Conservation (phyloP, 495 filamentous ascomycete species). For the Podospora australis region DNA sequence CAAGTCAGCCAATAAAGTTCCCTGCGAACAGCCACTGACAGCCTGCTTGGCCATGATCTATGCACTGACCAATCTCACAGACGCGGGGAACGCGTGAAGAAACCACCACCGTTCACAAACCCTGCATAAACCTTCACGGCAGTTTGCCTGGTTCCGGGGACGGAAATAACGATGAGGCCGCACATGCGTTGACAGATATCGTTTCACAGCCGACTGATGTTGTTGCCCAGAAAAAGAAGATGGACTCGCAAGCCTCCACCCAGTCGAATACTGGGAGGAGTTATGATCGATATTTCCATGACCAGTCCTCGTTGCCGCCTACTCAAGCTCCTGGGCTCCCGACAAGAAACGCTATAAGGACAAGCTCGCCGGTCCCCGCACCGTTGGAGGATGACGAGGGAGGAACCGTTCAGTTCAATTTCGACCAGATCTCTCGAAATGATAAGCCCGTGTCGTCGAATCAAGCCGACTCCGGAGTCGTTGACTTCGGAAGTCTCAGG, state of each 20-base stretch:
- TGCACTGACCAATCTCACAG: slow-evolving; percentile 23
- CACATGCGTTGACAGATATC: neutral
- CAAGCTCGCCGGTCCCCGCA: slow-evolving; percentile 16
- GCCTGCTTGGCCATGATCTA: slow-evolving; percentile 10
- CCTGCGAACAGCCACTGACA: slow-evolving; percentile 7
- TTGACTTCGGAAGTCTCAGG: slow-evolving; percentile 15
- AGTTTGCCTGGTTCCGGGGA: neutral
- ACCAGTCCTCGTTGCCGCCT: slow-evolving; percentile 7
- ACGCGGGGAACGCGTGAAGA: slow-evolving; percentile 16
- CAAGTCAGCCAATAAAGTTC: neutral
- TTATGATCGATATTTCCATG: slow-evolving; percentile 30
- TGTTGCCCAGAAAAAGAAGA: slow-evolving; percentile 10
- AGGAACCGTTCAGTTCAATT: slow-evolving; percentile 29
- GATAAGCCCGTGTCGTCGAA: slow-evolving; percentile 8
- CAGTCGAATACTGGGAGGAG: slow-evolving; percentile 40
- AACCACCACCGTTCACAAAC: slow-evolving; percentile 1
- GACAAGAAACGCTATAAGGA: neutral
- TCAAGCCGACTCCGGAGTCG: slow-evolving; percentile 20
- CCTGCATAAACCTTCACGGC: neutral
- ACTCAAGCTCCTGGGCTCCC: neutral
- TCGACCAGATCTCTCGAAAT: slow-evolving; percentile 2
- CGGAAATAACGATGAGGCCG: neutral
- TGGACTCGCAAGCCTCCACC: slow-evolving; percentile 31
- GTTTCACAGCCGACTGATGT: slow-evolving; percentile 1
- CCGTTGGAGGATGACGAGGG: slow-evolving; percentile 32